Evolutionary conservation across 1,284 basidiomycete genomes (phyloP).

Genomic region (Sphaerobolus stellatus): DNA sequence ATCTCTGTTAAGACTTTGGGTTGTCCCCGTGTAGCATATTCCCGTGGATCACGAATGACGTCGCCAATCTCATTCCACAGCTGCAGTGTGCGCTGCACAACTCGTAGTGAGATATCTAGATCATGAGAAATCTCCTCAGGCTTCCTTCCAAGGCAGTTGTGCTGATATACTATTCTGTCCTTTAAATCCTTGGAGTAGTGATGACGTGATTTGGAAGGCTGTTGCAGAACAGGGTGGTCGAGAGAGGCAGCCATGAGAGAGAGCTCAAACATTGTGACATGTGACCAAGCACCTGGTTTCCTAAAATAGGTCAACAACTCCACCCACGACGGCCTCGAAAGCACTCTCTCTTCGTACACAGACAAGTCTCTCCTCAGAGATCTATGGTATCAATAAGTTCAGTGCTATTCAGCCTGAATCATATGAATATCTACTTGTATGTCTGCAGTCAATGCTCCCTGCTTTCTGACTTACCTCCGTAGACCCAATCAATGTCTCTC

Average conservation of each 20-base stretch:
- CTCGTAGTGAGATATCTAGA: constrained; percentile 1
- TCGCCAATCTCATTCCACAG: constrained; percentile 2
- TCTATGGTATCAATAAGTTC: not conserved
- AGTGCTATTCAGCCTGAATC: no score
- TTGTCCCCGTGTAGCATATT: not conserved
- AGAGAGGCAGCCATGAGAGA: no score
- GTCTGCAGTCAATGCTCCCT: no score
- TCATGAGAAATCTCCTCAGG: not conserved
- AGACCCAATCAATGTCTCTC: no score
- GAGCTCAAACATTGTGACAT: no score
- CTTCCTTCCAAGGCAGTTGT: not conserved
- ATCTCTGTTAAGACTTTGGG: not conserved
- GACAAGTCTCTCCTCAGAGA: not conserved
- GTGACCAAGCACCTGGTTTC: not conserved
- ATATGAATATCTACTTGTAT: no score
- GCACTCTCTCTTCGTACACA: not conserved
- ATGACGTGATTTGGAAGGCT: not conserved
- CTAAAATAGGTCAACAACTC: not conserved
- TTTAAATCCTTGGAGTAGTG: not conserved
- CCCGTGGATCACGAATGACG: not conserved
- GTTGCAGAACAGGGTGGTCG: not conserved
- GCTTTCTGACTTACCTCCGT: no score
- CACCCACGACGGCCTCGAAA: not conserved
- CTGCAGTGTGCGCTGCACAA: constrained; percentile 3
- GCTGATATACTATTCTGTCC: not conserved